Evolutionary conservation across 2,329 filamentous ascomycete species (phyloP), one percentile per base, ranked within the genome.

Genomic region (Trichophyton benhamiae): DNA sequence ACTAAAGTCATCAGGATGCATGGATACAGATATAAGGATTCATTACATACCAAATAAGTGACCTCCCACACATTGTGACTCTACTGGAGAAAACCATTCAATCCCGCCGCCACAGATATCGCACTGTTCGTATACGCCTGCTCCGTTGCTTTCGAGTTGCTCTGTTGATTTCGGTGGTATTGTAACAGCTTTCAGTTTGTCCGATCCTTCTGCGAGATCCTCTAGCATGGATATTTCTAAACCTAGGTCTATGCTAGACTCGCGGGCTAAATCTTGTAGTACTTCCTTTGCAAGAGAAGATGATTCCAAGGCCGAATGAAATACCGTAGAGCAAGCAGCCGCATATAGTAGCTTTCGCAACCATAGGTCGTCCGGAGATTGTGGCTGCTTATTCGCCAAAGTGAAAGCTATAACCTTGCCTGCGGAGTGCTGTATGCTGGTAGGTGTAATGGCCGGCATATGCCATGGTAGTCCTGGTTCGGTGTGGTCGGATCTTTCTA

Each of bases 71-170:
- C 82, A 84, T 48, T 75, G 72, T 0, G 79, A 79, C 67, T 76
- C 76, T 1, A 67, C 67, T 9, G 77, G 67, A 57, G 78, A 78
- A 57, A 75, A 74, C 68, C 83, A 80, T 0, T 72, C 70, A 46
- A 84, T 78, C 0, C 70, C 68, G 2, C 74, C 68, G 15, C 74
- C 69, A 65, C 82, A 84, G 59, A 83, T 78, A 15, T 78, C 75
- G 65, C 82, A 84, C n/a, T 65, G 67, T 64, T 84, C 82, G 27
- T 71, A 73, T 7, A 74, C 62, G 58, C 69, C 65, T 3, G 63
- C 64, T 1, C 67, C 69, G 7, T 67, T 61, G 8, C 65, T 64
- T 22, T 60, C 38, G 13, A 73, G 60, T 20, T 67, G 59, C 13
- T 69, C 64, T 33, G 41, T 30, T 11, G 60, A 59, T 60, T 70